Evolutionary conservation across 2,329 filamentous ascomycete species (phyloP), one percentile per base, ranked within the genome.

Genomic region (Chaetomiaceae sp.): DNA sequence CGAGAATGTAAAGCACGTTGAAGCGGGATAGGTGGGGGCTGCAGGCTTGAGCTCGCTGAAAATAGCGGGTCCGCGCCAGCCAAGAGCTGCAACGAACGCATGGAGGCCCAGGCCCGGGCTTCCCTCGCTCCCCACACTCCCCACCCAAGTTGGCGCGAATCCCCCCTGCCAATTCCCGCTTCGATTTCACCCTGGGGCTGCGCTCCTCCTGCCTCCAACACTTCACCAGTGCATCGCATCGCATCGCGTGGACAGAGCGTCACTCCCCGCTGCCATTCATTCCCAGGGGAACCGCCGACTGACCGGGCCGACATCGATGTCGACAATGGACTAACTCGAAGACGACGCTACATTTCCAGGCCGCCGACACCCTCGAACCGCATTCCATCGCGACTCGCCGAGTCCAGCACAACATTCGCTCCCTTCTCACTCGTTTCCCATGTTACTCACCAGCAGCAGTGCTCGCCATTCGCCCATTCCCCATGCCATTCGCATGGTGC

Each of bases 191-290:
- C 30, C 23, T 11, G 27, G 29, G 20, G 20, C 23, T 40, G 33
- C 16, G 33, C 29, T 14, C 32, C 29, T 21, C 32, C 21, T 43
- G 27, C 25, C 25, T 27, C 54, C 53, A 43, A 52, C n/a, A 11
- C 45, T 47, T 56, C 50, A 54, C 46, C 46, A 56, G 51, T 33
- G 51, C 55, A 48, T 48, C 48, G 44, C 55, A 48, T 48, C 48
- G 44, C 50, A 51, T 56, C 51, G 48, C 54, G 46, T 53, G 37
- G 46, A 36, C 13, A 40, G 25, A 52, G 34, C 42, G 50, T 47
- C 34, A 20, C 32, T 51, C 56, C 20, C 37, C 48, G 53, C 50
- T 29, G 27, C 29, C 45, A 41, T 33, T 59, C 49, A 32, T 52
- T 48, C 47, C 23, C 11, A 11, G 51, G 32, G 45, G 27, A 52